A percentile compares a stretch with the other conserved stretches of the same genome.
Conservation (phyloP, 495 filamentous ascomycete genomes). For the Hypoxylon lenormandii region DNA sequence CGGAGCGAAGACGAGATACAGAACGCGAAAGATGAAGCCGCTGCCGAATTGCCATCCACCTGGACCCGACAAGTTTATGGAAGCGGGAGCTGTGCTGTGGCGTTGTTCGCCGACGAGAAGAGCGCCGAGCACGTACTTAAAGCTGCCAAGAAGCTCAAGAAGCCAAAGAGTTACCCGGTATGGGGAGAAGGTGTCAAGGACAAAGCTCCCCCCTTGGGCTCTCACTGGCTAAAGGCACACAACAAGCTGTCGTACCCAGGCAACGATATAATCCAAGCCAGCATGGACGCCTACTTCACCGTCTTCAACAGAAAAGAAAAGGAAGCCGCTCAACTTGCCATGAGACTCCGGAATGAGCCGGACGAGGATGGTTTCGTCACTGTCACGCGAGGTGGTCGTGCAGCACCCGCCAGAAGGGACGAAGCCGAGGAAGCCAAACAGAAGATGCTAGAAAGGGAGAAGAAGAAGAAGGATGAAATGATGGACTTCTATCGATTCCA, state of each 20-base stretch:
- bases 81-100: slow-evolving; percentile 80
- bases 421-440: slow-evolving; percentile 77
- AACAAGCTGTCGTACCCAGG: slow-evolving; percentile 77
- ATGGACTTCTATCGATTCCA: slow-evolving; percentile 96
- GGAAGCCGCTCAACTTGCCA: slow-evolving; percentile 71
- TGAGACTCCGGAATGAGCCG: slow-evolving; percentile 75
- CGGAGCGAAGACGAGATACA: slow-evolving; percentile 65
- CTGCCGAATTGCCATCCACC: slow-evolving; percentile 69
- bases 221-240: slow-evolving; percentile 71
- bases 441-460: slow-evolving; percentile 77
- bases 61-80: slow-evolving; percentile 80
- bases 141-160: slow-evolving; percentile 71
- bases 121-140: slow-evolving; percentile 79
- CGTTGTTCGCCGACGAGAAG: slow-evolving; percentile 82
- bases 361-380: slow-evolving; percentile 97
- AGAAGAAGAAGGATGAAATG: slow-evolving; percentile 72
- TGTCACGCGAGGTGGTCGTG: slow-evolving; percentile 80
- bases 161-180: slow-evolving; percentile 65
- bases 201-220: slow-evolving; percentile 68
- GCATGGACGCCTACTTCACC: slow-evolving; percentile 85
- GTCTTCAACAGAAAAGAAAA: slow-evolving; percentile 75
- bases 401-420: slow-evolving; percentile 77
- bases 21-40: slow-evolving; percentile 64
- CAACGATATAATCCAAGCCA: slow-evolving; percentile 69
- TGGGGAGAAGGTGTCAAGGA: slow-evolving; percentile 74